Evolutionary conservation across 106 monocot genomes (phyloP).

Genomic region (Agapanthus africanus): DNA sequence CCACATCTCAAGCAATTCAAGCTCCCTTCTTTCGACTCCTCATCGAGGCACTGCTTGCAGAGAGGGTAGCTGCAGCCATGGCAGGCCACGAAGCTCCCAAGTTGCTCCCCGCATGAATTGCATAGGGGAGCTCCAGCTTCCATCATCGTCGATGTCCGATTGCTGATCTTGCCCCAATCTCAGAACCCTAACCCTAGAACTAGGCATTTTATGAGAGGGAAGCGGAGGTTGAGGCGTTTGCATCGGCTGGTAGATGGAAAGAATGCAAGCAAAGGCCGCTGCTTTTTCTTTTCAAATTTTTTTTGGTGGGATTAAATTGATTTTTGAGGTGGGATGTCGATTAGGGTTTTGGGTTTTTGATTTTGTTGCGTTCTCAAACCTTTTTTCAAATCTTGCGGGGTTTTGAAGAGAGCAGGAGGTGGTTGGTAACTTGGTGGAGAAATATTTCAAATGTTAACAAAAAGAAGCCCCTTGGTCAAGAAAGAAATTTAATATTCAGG

Average conservation of each 20-base stretch:
- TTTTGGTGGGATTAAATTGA: no score
- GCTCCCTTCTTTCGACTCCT: slow-evolving; percentile 32
- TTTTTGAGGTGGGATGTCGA: no score
- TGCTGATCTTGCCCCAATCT: not conserved
- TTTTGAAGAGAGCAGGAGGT: no score
- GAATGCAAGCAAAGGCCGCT: slow-evolving; percentile 67
- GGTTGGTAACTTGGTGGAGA: no score
- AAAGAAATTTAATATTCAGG: no score
- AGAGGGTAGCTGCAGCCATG: slow-evolving; percentile 31
- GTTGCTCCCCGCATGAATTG: slow-evolving; percentile 31
- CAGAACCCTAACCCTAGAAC: not conserved
- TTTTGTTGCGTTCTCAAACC: no score
- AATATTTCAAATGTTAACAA: no score
- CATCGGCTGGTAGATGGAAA: slow-evolving; percentile 59
- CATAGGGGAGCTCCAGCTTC: slow-evolving; percentile 41
- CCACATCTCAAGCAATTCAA: slow-evolving; percentile 49
- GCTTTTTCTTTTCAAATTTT: not conserved
- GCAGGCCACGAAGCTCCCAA: slow-evolving; percentile 35
- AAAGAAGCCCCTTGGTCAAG: no score
- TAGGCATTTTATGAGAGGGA: slow-evolving; percentile 20
- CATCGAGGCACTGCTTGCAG: slow-evolving; percentile 42
- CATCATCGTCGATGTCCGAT: slow-evolving; percentile 27
- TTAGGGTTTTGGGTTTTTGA: no score
- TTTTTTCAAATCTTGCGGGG: no score
- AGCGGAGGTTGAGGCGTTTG: slow-evolving; percentile 47